These are phyloP conservation scores for Aegilops bicornis DNA, from an alignment of 176 grass and related monocot genomes.

Conservation along the genomic window DNA sequence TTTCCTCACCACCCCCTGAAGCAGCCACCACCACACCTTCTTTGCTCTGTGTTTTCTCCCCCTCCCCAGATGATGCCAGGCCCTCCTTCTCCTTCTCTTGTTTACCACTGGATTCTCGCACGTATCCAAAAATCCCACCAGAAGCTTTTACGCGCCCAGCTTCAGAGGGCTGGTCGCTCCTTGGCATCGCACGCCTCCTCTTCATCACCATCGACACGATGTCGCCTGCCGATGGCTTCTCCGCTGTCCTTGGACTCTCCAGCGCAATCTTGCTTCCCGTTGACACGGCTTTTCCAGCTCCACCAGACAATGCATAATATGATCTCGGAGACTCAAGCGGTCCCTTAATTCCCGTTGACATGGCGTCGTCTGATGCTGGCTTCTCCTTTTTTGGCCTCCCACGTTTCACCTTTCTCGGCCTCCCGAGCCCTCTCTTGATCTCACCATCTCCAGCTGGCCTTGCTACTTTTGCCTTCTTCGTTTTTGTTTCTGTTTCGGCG, in stretches of 20 bases:
- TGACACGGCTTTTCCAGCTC: no score
- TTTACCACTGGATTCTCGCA: background rate
- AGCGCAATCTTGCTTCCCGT: background rate
- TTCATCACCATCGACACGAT: background rate
- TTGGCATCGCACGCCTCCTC: slow-evolving; percentile 6
- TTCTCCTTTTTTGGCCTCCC: slow-evolving; percentile 36
- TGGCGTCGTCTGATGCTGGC: background rate
- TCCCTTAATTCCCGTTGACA: background rate
- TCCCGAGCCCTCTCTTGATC: slow-evolving; percentile 13
- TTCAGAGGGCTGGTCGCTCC: background rate
- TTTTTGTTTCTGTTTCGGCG: no score
- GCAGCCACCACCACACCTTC: background rate
- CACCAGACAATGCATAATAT: no score
- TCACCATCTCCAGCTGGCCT: no score
- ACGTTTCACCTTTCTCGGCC: no score
- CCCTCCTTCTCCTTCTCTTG: background rate
- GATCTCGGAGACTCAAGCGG: background rate
- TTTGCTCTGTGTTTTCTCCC: background rate
- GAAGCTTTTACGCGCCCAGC: background rate
- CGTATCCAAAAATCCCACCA: background rate
- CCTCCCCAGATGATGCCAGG: background rate
- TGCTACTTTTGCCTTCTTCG: no score
- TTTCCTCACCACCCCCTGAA: no score
- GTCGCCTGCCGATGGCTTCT: background rate
- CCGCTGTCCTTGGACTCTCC: background rate